These are phyloP conservation scores for Leucoagaricus sp. DNA, from an alignment of 1,284 basidiomycete genomes.

Conservation along the genomic window DNA sequence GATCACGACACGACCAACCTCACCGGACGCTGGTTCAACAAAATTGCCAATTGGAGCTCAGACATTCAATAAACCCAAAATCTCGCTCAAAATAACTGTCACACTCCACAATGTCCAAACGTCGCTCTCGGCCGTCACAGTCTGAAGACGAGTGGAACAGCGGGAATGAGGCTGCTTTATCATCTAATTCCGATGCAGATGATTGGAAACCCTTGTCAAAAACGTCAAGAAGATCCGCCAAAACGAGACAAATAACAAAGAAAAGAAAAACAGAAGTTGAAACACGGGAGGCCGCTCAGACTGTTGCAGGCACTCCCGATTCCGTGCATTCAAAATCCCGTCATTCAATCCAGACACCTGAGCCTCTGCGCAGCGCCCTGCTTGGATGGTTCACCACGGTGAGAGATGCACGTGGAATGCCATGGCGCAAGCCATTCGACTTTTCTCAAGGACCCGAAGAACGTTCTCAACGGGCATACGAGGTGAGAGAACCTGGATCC, in stretches of 20 bases:
- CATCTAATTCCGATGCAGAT: conserved; percentile 5
- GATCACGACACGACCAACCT: no score
- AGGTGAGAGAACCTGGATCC: conserved; percentile 43
- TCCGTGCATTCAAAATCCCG: conserved; percentile 32
- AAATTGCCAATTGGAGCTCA: no score
- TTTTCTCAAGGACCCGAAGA: conserved; percentile 48
- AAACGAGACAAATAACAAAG: not conserved
- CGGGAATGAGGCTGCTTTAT: not conserved
- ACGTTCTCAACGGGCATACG: conserved; percentile 76
- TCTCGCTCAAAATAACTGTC: no score
- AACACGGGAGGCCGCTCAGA: not conserved
- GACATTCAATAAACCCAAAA: no score
- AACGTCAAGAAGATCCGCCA: not conserved
- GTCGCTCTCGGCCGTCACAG: not conserved
- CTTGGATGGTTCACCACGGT: conserved; percentile 72
- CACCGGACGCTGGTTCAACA: no score
- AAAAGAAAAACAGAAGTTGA: conserved; percentile 8
- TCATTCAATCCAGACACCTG: conserved; percentile 36
- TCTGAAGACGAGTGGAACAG: conserved; percentile 9
- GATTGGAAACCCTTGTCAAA: not conserved
- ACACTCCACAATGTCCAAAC: conserved; percentile 4
- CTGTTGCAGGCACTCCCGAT: conserved; percentile 8
- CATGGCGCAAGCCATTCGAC: conserved; percentile 79
- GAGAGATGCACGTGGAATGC: conserved; percentile 73
- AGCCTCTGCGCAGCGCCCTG: conserved; percentile 46